Conservation (phyloP, 768 basidiomycete species). For the Amanita jacksonii region DNA sequence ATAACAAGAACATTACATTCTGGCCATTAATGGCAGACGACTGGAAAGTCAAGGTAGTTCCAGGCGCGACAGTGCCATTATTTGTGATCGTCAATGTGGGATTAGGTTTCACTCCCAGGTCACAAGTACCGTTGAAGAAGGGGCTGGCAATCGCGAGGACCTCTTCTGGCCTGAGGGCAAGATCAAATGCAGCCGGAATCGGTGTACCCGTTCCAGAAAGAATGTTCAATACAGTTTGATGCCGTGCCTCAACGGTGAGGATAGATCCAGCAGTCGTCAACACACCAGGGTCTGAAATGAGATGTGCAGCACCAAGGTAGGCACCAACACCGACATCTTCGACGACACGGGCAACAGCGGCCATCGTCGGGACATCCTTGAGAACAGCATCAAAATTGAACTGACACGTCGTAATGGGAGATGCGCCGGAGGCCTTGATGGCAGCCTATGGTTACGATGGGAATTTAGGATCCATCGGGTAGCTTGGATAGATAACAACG, state of each 20-base stretch:
- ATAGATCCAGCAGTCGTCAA: constrained; percentile 64
- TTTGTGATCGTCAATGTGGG: constrained; percentile 53
- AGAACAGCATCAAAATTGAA: constrained; percentile 63
- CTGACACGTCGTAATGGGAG: constrained; percentile 45
- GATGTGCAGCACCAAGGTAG: constrained; percentile 64
- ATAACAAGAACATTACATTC: constrained; percentile 24
- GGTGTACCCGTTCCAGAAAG: constrained; percentile 46
- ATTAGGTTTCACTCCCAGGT: constrained; percentile 50
- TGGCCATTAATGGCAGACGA: constrained; percentile 45
- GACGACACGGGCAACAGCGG: constrained; percentile 59
- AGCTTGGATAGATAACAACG: no score
- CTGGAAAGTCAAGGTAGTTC: constrained; percentile 54
- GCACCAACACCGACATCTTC: constrained; percentile 71
- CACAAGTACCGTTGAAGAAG: constrained; percentile 61
- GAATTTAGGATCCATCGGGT: no score
- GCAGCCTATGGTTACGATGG: constrained; percentile 29
- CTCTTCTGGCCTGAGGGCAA: constrained; percentile 59
- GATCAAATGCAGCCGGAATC: constrained; percentile 64
- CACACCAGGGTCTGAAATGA: constrained; percentile 50
- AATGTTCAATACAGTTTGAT: constrained; percentile 70
- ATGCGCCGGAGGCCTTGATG: constrained; percentile 43
- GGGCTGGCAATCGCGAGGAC: constrained; percentile 58
- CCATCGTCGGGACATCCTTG: constrained; percentile 60
- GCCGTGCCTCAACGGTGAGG: constrained; percentile 75
- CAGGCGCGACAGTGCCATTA: constrained; percentile 43